Base-by-base conservation (phyloP, 805 yeast species). In the Wickerhamiella azyma region DNA sequence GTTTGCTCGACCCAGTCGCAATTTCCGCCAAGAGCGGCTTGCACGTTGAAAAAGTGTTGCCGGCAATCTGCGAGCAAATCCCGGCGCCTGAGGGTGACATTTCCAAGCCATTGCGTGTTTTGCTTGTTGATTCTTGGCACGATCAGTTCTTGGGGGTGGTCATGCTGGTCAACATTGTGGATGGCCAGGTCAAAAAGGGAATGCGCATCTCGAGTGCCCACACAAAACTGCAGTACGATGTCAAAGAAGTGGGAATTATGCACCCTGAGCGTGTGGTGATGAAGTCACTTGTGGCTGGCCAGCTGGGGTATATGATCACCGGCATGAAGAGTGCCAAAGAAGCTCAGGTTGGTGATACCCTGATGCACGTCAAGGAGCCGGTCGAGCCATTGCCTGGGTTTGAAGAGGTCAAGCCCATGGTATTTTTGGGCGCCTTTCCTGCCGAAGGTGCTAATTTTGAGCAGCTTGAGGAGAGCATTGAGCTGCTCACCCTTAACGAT, bases 351-450 rank as follows among this genome's bases (percentile, higher is more conserved):
- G 98, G 98, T 29, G 98, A 89, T 59, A 89, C 98, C 0, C 72
- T 85, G 52, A 75, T 76, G 71, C 55, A 53, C 1, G 53, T 53
- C 13, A 81, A 81, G 4, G 59, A 63, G 18, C 71, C 69, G 29
- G 77, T 82, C 2, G 84, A 79, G 51, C 80, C 96, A 1, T 68
- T 89, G 21, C 95, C 94, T 1, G 97, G 97, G 1, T 92, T 89
- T 61, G 96, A 88, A 63, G 96, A 85, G 56, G 88, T 94, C 1
- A 88, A 92, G 62, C 96, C 97, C 1, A 92, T 92, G 97, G 97
- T 89, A 8, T 92, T 89, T 61, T 94, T 89, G 41, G 97, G 97
- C 11, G 98, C 97, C 0, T 89, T 85, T 55, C 97, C 98, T 0
- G 92, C 96, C 0, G 95, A 89, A 57, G 95, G 95, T 4, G 73